Percentiles rank a stretch among this genome's conserved stretches.
phyloP scores from a whole-genome alignment of 495 filamentous ascomycete species.

The Xylaria bambusicola region DNA sequence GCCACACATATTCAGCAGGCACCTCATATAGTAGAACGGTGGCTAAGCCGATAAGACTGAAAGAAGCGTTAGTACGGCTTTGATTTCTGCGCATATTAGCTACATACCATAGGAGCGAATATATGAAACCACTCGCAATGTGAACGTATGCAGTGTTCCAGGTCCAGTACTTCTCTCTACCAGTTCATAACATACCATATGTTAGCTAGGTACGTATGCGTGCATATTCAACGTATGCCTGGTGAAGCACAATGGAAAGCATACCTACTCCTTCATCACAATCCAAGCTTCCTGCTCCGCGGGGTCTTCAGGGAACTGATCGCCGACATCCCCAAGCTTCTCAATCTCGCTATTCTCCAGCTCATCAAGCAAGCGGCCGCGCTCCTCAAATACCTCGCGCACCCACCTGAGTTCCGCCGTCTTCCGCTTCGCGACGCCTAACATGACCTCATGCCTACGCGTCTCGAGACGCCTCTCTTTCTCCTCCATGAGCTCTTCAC shows the following conservation, averaged over 20 bases:
- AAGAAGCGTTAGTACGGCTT: background rate
- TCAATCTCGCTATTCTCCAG: constrained; percentile 40
- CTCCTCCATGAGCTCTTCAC: constrained; percentile 35
- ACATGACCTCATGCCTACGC: constrained; percentile 9
- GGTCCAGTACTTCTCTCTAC: too few species aligned
- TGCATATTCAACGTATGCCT: too few species aligned
- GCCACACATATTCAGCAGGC: too few species aligned
- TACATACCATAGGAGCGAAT: constrained; percentile 13
- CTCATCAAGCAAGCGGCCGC: constrained; percentile 28
- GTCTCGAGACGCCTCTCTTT: constrained; percentile 21
- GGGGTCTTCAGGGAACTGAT: constrained; percentile 25
- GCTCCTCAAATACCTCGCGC: constrained; percentile 32
- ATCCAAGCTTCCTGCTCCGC: constrained; percentile 20
- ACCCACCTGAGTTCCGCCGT: constrained; percentile 36
- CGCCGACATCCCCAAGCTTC: constrained; percentile 31
- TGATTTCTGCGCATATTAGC: too few species aligned
- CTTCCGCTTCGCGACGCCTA: constrained; percentile 20
- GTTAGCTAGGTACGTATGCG: too few species aligned
- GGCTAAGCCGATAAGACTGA: background rate
- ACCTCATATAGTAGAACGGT: background rate
- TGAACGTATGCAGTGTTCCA: background rate
- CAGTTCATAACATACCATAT: too few species aligned
- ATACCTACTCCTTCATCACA: too few species aligned
- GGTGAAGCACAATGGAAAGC: too few species aligned
- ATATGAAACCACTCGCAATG: constrained; percentile 8